Conservation (phyloP, 805 yeast genomes). For the Candida nemodendra region DNA sequence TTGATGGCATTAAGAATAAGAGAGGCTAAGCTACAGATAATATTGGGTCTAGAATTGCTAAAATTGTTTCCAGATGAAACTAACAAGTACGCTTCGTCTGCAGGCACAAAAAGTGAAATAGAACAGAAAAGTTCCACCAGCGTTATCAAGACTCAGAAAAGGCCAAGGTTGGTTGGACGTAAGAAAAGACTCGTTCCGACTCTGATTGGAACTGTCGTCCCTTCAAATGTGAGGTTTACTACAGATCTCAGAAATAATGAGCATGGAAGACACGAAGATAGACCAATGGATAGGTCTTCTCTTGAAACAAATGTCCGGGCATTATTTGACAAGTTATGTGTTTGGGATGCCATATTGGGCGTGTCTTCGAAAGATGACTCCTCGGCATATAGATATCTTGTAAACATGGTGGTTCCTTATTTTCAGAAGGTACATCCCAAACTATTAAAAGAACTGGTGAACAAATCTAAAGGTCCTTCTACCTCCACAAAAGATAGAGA, state of each 20-base stretch:
- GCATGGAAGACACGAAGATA: background rate
- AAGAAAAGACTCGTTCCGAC: conserved; percentile 35
- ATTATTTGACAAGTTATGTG: conserved; percentile 32
- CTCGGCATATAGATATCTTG: conserved; percentile 30
- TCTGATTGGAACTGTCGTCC: conserved; percentile 30
- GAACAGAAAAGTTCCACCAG: conserved; percentile 1
- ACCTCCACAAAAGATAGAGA: conserved; percentile 11
- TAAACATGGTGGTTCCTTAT: conserved; percentile 30
- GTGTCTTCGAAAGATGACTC: conserved; percentile 23
- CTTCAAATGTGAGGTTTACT: conserved; percentile 24
- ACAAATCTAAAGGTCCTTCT: conserved; percentile 32
- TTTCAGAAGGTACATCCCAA: conserved; percentile 26
- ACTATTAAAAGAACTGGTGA: conserved; percentile 27
- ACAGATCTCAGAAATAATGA: conserved; percentile 23
- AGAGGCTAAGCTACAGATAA: conserved; percentile 32
- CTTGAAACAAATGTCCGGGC: conserved; percentile 17
- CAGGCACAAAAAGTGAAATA: conserved; percentile 2
- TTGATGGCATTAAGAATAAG: conserved; percentile 20
- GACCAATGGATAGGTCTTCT: conserved; percentile 1
- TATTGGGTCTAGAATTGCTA: conserved; percentile 28
- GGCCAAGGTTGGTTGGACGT: conserved; percentile 26
- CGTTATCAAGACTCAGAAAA: background rate
- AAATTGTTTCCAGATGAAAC: conserved; percentile 13
- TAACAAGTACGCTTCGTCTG: background rate
- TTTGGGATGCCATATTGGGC: conserved; percentile 33